A percentile compares a stretch with the other conserved stretches of the same genome.
phyloP scores from a whole-genome alignment of 768 basidiomycete species.

The Galerina marginata region DNA sequence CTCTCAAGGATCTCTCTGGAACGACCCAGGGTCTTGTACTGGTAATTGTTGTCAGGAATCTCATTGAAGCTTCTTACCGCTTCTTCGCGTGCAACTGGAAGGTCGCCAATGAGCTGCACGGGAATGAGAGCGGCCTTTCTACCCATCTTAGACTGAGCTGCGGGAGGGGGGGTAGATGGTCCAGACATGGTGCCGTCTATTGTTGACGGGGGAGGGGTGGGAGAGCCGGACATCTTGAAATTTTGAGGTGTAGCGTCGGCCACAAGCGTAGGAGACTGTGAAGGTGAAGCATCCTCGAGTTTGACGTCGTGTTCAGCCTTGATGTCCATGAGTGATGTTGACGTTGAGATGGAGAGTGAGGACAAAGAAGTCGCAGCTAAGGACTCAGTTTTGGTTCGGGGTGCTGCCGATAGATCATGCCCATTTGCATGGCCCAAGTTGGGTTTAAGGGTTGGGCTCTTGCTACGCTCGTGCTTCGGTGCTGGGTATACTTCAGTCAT shows the following conservation, averaged over 20 bases:
- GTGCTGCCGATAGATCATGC: constrained; percentile 36
- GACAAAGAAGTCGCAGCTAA: constrained; percentile 30
- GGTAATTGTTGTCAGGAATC: constrained; percentile 82
- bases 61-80: constrained; percentile 77
- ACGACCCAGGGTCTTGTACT: constrained; percentile 84
- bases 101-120: constrained; percentile 79
- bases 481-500: constrained; percentile 26
- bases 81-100: constrained; percentile 76
- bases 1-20: constrained; percentile 90
- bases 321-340: constrained; percentile 29
- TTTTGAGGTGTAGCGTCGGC: constrained; percentile 37
- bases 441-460: constrained; percentile 25
- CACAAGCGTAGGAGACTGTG: constrained; percentile 42
- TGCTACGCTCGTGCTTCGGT: constrained; percentile 26
- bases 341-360: constrained; percentile 30
- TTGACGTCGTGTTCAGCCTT: constrained; percentile 37
- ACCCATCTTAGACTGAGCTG: constrained; percentile 29
- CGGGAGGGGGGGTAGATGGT: constrained; percentile 46
- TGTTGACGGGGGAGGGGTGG: constrained; percentile 38
- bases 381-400: constrained; percentile 37
- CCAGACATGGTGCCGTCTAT: constrained; percentile 40
- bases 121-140: constrained; percentile 43
- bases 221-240: constrained; percentile 38
- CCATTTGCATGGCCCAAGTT: constrained; percentile 20
- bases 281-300: constrained; percentile 35